Conservation (phyloP, 768 basidiomycete species). For the Cystobasidium onofrii region DNA sequence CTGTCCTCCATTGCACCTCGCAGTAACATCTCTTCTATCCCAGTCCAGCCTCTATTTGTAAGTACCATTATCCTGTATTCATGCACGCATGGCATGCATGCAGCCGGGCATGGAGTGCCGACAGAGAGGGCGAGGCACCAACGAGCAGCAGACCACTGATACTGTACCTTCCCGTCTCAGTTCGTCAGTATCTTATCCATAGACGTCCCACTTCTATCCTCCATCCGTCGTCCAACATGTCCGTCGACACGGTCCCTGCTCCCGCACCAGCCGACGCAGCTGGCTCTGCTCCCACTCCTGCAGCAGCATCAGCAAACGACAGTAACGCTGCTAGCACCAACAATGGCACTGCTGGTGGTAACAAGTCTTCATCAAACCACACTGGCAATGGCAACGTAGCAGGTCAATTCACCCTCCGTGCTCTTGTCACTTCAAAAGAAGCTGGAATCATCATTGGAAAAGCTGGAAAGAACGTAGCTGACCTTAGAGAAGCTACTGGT, state of each 20-base stretch:
- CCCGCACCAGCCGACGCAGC: conserved; percentile 11
- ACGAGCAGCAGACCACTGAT: too few species aligned
- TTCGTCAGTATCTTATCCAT: too few species aligned
- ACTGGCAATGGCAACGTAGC: background rate
- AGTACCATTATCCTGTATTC: too few species aligned
- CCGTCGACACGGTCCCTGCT: conserved; percentile 31
- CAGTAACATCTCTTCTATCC: too few species aligned
- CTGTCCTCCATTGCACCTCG: too few species aligned
- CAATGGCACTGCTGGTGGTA: background rate
- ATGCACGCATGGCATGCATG: too few species aligned
- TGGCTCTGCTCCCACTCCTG: conserved; percentile 16
- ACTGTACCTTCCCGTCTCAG: too few species aligned
- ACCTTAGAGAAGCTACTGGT: conserved; percentile 85
- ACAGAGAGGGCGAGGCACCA: too few species aligned
- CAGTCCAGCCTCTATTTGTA: too few species aligned
- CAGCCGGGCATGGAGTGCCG: too few species aligned
- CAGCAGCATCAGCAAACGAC: background rate
- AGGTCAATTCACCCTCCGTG: conserved; percentile 25
- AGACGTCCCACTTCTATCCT: background rate
- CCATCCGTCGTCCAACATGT: conserved; percentile 11
- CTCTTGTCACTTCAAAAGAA: conserved; percentile 48
- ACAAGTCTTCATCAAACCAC: background rate
- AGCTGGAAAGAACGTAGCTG: conserved; percentile 93
- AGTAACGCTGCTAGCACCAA: too few species aligned
- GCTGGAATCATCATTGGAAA: conserved; percentile 96